Evolutionary conservation across 768 basidiomycete species (phyloP).

Genomic region (Austroboletus eburneus): DNA sequence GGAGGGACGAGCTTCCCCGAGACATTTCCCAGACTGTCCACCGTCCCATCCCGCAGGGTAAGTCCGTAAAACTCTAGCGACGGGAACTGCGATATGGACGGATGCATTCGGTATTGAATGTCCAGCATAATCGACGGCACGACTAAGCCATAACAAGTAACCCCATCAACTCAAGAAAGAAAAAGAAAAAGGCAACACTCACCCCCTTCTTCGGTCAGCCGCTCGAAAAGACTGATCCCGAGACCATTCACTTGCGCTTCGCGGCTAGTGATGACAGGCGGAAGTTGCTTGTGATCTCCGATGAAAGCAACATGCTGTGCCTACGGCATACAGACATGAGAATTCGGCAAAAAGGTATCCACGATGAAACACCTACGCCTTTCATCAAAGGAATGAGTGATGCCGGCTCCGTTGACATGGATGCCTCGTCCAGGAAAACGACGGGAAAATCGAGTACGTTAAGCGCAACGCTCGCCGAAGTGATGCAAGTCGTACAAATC

Average conservation of each 20-base stretch:
- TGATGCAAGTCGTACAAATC: conserved; percentile 88
- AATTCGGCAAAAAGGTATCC: conserved; percentile 2
- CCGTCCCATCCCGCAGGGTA: conserved; percentile 70
- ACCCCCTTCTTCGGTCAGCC: conserved; percentile 82
- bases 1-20: conserved; percentile 57
- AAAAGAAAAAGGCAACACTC: conserved; percentile 26
- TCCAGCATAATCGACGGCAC: conserved; percentile 92
- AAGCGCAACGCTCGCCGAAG: conserved; percentile 61
- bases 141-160: conserved; percentile 36
- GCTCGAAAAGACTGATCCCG: conserved; percentile 81
- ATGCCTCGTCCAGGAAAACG: conserved; percentile 92
- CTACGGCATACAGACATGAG: conserved; percentile 37
- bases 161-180: background rate
- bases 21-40: conserved; percentile 46
- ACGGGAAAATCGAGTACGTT: conserved; percentile 84
- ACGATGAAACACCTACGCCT: conserved; percentile 59
- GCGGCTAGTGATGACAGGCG: conserved; percentile 77
- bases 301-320: conserved; percentile 82
- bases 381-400: conserved; percentile 91
- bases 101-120: conserved; percentile 96
- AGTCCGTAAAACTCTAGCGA: conserved; percentile 77
- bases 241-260: conserved; percentile 73
- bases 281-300: conserved; percentile 96
- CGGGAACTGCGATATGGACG: conserved; percentile 83
- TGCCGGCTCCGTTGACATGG: conserved; percentile 94